A percentile compares a stretch with the other conserved stretches of the same genome.
phyloP scores from a whole-genome alignment of 345 rosid species.

The Moringa oleifera region DNA sequence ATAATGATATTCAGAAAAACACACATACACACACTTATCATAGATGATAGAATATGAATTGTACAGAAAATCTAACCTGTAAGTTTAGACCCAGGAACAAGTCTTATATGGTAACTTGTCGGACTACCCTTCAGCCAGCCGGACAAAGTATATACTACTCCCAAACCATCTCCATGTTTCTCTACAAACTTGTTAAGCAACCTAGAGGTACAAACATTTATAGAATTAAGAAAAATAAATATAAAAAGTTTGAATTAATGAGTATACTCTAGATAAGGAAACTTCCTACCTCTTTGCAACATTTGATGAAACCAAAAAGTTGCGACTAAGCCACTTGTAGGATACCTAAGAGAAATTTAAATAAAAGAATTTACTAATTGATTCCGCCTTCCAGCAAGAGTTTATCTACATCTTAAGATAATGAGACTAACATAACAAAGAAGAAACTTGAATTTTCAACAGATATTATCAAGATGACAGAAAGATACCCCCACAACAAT shows the following conservation, averaged over 20 bases:
- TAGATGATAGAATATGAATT: background rate
- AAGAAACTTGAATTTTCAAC: background rate
- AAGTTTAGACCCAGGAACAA: conserved; percentile 64
- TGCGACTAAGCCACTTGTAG: conserved; percentile 95
- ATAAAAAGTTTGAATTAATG: background rate
- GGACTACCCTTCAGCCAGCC: conserved; percentile 78
- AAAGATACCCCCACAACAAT: no score
- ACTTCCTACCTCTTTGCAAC: conserved; percentile 62
- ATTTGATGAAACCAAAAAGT: conserved; percentile 65
- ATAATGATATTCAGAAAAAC: background rate
- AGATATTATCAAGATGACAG: background rate
- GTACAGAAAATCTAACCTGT: conserved; percentile 43
- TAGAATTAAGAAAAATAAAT: background rate
- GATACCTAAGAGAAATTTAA: conserved; percentile 63
- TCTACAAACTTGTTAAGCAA: conserved; percentile 76
- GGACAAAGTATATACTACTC: conserved; percentile 68
- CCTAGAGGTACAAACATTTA: conserved; percentile 31
- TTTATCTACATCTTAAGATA: background rate
- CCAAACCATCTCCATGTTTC: conserved; percentile 44
- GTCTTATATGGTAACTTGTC: conserved; percentile 50
- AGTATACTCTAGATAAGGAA: conserved; percentile 1
- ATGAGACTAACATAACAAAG: background rate
- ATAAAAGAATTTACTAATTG: background rate
- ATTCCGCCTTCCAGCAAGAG: background rate
- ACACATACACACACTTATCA: background rate